Conservation (phyloP, 2,329 filamentous ascomycete species). For the Fusarium buharicum region DNA sequence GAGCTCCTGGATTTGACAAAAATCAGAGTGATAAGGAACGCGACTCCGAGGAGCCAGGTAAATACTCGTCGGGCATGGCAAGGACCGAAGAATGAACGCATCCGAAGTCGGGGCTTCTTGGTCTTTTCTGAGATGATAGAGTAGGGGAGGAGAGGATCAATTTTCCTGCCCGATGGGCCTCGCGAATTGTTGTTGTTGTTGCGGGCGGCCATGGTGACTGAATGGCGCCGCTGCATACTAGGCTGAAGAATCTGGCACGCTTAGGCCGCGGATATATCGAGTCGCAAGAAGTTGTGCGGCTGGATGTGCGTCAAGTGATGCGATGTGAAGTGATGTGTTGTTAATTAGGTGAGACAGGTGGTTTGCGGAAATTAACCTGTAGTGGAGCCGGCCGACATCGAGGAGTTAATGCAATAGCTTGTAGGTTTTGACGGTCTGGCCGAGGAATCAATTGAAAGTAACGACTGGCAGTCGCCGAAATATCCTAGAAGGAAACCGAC, state of each 20-base stretch:
- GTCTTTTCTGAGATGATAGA: conserved; percentile 50
- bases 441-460: conserved; percentile 43
- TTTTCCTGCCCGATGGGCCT: conserved; percentile 46
- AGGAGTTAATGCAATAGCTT: conserved; percentile 38
- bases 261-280: conserved; percentile 29
- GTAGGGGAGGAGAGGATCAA: conserved; percentile 50
- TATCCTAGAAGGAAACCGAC: conserved; percentile 42
- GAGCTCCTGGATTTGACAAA: conserved; percentile 52
- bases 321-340: conserved; percentile 7
- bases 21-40: conserved; percentile 55
- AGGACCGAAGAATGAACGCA: conserved; percentile 61
- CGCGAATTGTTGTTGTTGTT: conserved; percentile 49
- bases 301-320: conserved; percentile 1
- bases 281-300: conserved; percentile 18
- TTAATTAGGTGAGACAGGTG: conserved; percentile 17
- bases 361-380: conserved; percentile 36
- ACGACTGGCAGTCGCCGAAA: conserved; percentile 47
- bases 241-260: conserved; percentile 36
- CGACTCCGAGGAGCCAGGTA: conserved; percentile 59
- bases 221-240: conserved; percentile 47
- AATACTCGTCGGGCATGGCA: conserved; percentile 64
- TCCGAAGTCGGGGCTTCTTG: conserved; percentile 51
- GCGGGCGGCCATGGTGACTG: conserved; percentile 51
- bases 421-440: conserved; percentile 30
- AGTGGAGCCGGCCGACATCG: conserved; percentile 45